Base-by-base conservation (phyloP, 371 early-diverging fungal genomes). In the Capillidium rhysosporum region DNA sequence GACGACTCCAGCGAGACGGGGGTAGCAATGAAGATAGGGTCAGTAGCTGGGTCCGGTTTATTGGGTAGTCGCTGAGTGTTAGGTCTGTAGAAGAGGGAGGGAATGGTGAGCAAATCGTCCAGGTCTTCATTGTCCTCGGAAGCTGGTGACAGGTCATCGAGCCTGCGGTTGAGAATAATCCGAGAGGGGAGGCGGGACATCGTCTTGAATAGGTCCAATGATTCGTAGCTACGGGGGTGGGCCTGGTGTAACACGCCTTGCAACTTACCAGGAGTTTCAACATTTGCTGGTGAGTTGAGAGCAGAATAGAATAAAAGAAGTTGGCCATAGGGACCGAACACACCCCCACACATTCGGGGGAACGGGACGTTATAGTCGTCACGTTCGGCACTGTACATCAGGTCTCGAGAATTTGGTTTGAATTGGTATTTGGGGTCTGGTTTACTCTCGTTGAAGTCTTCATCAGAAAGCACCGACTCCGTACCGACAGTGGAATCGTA, bases 261-360 rank as follows among this genome's bases (percentile, higher is more conserved):
- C 44, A 55, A 40, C 18, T 26, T 26, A 8, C 56, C 24, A 18
- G 10, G 28, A 14, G 38, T 18, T 16, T 30, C 28, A 34, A 56
- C 49, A 1, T 59, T 52, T 49, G 61, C 63, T 10, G 59, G 61
- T 52, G 40, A 68, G 1, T 77, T 78, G 7, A 89, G 63, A 10
- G 87, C 77, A 2, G 91, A 89, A 59, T 85, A 89, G 62, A 92
- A 92, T 53, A 76, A 77, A 5, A 92, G 82, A 16, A 94, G 71
- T 59, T 82, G 73, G 24, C 86, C 86, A 69, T 66, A 39, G 31
- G n/a, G 46, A 1, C 29, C 84, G 61, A 95, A 95, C 1, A 82
- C 72, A 10, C 84, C 92, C 34, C 92, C 90, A 60, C 92, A 92
- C 7, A 95, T 73, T 7, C 89, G 68, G 12, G 96, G 96, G 59